Conservation (phyloP, 176 grass and related monocot species). For the Puya raimondii region DNA sequence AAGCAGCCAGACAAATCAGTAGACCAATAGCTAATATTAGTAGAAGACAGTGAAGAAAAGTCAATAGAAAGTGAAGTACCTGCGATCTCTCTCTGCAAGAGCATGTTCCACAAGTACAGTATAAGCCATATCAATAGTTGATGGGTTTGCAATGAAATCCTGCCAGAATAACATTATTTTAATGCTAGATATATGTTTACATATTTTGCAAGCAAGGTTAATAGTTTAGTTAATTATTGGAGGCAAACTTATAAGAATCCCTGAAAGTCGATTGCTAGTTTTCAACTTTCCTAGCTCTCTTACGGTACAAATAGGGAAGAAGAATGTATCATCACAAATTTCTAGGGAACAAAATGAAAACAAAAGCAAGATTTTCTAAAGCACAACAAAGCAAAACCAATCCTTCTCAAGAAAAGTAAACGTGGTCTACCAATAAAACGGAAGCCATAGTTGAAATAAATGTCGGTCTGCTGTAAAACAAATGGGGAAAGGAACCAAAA, state of each 20-base stretch:
- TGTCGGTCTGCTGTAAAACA: too few relatives aligned
- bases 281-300: too few relatives aligned
- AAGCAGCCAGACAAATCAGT: too few relatives aligned
- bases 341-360: too few relatives aligned
- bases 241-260: slow-evolving; percentile 7
- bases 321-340: too few relatives aligned
- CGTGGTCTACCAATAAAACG: too few relatives aligned
- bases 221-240: not conserved
- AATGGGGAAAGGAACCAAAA: too few relatives aligned
- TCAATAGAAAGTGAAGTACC: slow-evolving; percentile 21
- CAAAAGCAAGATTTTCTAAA: too few relatives aligned
- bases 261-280: not conserved
- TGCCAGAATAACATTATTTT: slow-evolving; percentile 45
- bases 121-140: slow-evolving; percentile 92
- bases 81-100: slow-evolving; percentile 91
- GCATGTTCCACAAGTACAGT: slow-evolving; percentile 90
- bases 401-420: too few relatives aligned
- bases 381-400: too few relatives aligned
- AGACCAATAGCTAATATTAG: not conserved
- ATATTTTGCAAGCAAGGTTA: slow-evolving; percentile 1
- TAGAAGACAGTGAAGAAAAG: not conserved
- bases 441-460: too few relatives aligned
- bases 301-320: too few relatives aligned
- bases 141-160: slow-evolving; percentile 83
- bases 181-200: slow-evolving; percentile 13